Base-by-base conservation (phyloP, 2,329 filamentous ascomycete genomes). In the Phialophora macrospora region DNA sequence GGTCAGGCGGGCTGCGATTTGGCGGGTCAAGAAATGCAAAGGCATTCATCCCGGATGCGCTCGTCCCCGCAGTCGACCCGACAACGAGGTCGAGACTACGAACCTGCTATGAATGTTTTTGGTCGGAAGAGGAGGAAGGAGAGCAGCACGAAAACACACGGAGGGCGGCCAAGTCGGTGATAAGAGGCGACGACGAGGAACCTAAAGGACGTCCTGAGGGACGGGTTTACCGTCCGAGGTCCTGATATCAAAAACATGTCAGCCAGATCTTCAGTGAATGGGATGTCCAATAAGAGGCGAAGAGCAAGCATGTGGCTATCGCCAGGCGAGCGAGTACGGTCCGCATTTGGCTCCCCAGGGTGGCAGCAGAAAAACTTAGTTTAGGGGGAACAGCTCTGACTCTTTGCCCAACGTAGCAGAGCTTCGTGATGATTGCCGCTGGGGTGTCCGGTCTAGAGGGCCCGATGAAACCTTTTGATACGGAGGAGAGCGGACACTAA, bases 231-330 rank as follows among this genome's bases (percentile, higher is more conserved):
- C 14, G 3, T 34, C 28, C 52, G 24, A 17, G 26, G 4, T n/a
- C 12, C 46, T 60, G 48, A 51, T 60, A 60, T 60, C 58, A 60
- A 51, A 60, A 41, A 11, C 7, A 38, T 52, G 48, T 60, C 58
- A 52, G 46, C 20, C 41, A 60, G 46, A 28, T 17, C 8, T 22
- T 4, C 44, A 28, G 30, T 28, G n/a, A 28, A 38, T 11, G 26
- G 48, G 28, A 30, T 24, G 51, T 60, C 58, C 58, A 60, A 60
- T 60, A 54, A 17, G 46, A 52, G 30, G n/a, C 20, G 46, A 60
- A 30, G 9, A 38, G 12, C 22, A 20, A n/a, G 20, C 58, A 60
- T 52, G 58, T 60, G 58, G 44, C 58, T 34, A 38, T 52, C 22
- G 24, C n/a, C 46, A 32, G 41, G 38, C 12, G 41, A 49, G 9